Evolutionary conservation across 2,329 filamentous ascomycete genomes (phyloP), one percentile per base, ranked within the genome.

Genomic region (Lasiodiplodia gonubiensis): DNA sequence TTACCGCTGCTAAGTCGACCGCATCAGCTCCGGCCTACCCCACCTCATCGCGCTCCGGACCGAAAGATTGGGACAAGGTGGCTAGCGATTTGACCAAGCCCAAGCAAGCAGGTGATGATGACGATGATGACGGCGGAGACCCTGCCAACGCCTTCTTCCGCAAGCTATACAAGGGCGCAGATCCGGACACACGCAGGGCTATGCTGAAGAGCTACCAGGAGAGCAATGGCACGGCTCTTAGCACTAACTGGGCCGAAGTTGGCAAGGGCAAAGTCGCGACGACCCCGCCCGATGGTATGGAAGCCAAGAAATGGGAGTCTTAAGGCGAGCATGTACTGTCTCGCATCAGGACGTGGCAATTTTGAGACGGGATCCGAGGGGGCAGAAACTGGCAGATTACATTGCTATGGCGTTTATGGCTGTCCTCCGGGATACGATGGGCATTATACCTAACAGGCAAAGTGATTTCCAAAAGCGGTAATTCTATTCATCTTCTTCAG

Each of bases 131-230:
- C 0, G 84, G 86, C 11, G 79, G 80, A 35, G 84, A 88, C 0
- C 88, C 86, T 14, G 84, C 93, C 10, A 91, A 96, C 73, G 76
- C 79, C 12, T 98, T 97, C 81, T 99, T 99, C 84, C 95, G 96
- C 84, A 89, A 91, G 74, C 83, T 99, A 1, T 98, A 94, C 81
- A 88, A 90, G 70, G 84, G 83, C 42, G 89, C 92, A 0, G 89
- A 90, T 59, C 88, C 90, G 0, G 94, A 99, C 72, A 92, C 92
- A 68, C 89, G 89, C 75, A 88, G 93, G 2, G 95, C 95, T 10
- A 99, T 99, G 95, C 92, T 96, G 88, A 99, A 99, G 87, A 97
- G 92, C 76, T 98, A 92, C 75, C 85, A 89, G 16, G 94, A 99
- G 84, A 97, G 94, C 79, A 95, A 96, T 72, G 95, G 95, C 4